phyloP scores from a whole-genome alignment of 2,329 filamentous ascomycete species.

The Scedosporium minutisporum region DNA sequence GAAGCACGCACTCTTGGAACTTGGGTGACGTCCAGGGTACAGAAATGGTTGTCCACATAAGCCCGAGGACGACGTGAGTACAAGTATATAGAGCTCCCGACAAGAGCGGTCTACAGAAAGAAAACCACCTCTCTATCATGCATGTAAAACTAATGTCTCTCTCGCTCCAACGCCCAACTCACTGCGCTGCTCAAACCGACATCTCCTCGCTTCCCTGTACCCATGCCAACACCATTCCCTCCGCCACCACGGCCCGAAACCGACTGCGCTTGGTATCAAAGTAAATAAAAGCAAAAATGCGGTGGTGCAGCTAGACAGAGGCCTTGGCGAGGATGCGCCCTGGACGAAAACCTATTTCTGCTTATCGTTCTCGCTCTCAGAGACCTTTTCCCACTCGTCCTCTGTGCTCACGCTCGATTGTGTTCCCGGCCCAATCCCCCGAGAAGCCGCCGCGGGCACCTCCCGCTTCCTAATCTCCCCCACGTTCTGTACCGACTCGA shows the following conservation, averaged over 20 bases:
- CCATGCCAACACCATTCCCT: background rate
- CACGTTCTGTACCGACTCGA: slow-evolving; percentile 11
- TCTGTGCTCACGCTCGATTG: slow-evolving; percentile 67
- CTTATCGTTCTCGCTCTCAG: slow-evolving; percentile 57
- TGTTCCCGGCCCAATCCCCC: slow-evolving; percentile 23
- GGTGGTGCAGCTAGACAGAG: background rate
- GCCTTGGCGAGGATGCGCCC: background rate
- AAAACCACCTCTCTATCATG: background rate
- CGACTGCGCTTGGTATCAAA: background rate
- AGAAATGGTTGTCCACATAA: too few species aligned
- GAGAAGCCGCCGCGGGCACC: slow-evolving; percentile 13
- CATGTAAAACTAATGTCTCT: background rate
- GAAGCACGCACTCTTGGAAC: too few species aligned
- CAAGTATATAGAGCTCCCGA: too few species aligned
- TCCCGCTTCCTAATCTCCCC: slow-evolving; percentile 38
- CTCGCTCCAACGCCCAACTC: background rate
- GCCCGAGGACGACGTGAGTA: too few species aligned
- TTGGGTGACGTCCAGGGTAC: too few species aligned
- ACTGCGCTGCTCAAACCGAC: too few species aligned
- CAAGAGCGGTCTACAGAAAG: too few species aligned
- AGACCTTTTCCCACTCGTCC: slow-evolving; percentile 96
- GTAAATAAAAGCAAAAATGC: background rate
- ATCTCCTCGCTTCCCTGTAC: background rate
- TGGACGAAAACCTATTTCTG: slow-evolving; percentile 20
- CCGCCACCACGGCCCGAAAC: background rate